These are phyloP conservation scores for Nannochloropsis gaditana DNA, from an alignment of 108 stramenopile species.

Conservation along the genomic window DNA sequence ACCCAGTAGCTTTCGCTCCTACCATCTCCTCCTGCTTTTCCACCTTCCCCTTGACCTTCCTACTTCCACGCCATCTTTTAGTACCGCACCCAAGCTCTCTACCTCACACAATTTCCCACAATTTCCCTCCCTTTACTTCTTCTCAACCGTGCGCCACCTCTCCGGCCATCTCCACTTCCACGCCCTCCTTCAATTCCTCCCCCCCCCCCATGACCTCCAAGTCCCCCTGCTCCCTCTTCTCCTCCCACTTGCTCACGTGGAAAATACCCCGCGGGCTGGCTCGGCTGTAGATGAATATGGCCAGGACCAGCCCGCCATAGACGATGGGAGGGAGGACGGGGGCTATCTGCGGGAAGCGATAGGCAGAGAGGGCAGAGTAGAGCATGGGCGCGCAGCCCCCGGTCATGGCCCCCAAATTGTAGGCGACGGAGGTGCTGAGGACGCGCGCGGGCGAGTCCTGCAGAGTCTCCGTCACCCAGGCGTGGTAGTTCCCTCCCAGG, in stretches of 20 bases:
- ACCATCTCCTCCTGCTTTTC: background rate
- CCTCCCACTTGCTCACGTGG: background rate
- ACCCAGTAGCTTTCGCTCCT: no score
- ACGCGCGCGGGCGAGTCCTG: slow-evolving; percentile 1
- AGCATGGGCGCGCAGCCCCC: background rate
- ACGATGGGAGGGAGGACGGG: background rate
- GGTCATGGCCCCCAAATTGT: background rate
- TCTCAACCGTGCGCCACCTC: no score
- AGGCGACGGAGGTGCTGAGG: background rate
- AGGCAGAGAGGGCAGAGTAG: background rate
- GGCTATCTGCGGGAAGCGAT: background rate
- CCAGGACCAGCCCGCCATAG: background rate
- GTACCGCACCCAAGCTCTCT: background rate
- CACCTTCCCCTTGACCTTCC: background rate
- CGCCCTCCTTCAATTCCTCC: background rate
- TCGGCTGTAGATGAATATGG: background rate
- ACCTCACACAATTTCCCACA: background rate
- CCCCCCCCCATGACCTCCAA: background rate
- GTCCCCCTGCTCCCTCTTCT: background rate
- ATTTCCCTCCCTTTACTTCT: background rate
- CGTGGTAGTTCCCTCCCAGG: background rate
- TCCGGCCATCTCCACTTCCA: background rate
- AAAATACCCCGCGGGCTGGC: background rate
- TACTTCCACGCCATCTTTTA: background rate
- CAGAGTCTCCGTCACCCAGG: slow-evolving; percentile 16